Evolutionary conservation across 1,284 basidiomycete genomes (phyloP), one percentile per base, ranked within the genome.

Genomic region (Singerocomus rubriflavus): DNA sequence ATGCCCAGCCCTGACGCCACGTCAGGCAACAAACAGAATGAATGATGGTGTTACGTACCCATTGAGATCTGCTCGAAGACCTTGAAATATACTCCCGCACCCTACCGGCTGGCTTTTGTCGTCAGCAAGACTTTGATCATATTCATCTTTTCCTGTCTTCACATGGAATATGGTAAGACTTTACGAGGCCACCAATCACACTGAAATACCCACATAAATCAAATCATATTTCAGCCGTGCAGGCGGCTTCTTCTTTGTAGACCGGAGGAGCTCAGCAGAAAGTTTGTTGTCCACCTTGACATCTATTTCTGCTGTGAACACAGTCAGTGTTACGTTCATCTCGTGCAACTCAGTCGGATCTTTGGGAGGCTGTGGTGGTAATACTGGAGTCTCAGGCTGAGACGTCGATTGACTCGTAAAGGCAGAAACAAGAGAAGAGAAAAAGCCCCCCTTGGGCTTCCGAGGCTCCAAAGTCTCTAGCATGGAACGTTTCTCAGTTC

Each of bases 221-320:
- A 99, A 73, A 58, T 91, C 85, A 50, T 92, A 88, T 43, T 81
- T 84, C 63, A 95, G 83, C 48, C 75, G 80, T 8, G 73, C 74
- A 0, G 97, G 97, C 0, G 93, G 89, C 37, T 91, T 86, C 76
- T 99, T 99, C 79, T 98, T 98, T 1, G 95, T 99, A 9, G 93
- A 92, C 44, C 96, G 79, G 59, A 93, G 81, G 31, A 99, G 77
- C 67, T 98, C 96, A 2, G 77, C 68, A 1, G 80, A 78, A 56
- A 94, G 81, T 54, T 89, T 85, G 54, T 81, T 76, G 53, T 88
- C 84, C 4, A 95, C 73, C 16, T 75, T 78, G 17, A 97, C 89
- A 51, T 80, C 78, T 35, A 96, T 79, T 41, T 91, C 83, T 0
- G 91, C 93, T 25, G 89, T 84, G 61, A 91, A 95, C 30, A 96